A percentile compares a stretch with the other conserved stretches of the same genome.
Evolutionary conservation across 805 yeast species (phyloP).

Genomic region (Ogataea trehalophila): DNA sequence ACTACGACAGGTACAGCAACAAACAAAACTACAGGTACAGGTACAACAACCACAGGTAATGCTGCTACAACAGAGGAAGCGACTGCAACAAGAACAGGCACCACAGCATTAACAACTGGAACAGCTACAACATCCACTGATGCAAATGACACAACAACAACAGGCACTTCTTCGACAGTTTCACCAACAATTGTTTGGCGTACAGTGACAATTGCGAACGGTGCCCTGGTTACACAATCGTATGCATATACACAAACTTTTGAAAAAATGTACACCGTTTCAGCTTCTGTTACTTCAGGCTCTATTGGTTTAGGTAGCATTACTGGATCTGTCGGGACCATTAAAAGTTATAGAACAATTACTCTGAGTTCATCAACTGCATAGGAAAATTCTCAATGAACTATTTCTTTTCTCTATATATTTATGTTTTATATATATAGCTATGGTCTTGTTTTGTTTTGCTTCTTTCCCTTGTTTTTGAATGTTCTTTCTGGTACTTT

Average conservation of each 20-base stretch:
- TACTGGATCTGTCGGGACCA: constrained; percentile 61
- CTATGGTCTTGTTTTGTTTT: neutral
- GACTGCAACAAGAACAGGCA: neutral
- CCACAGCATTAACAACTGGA: neutral
- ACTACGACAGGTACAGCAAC: constrained; percentile 6
- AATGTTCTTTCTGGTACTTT: neutral
- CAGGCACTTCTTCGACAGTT: neutral
- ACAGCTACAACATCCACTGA: constrained; percentile 1
- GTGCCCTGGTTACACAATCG: constrained; percentile 45
- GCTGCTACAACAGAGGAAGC: constrained; percentile 3
- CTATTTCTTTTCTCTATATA: too few relatives aligned
- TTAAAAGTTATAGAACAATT: constrained; percentile 37
- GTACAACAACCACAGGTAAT: constrained; percentile 1
- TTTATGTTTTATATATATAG: too few relatives aligned
- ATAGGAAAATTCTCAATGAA: neutral
- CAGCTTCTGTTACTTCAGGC: constrained; percentile 53
- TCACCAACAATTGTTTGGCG: constrained; percentile 13
- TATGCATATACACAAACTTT: constrained; percentile 51
- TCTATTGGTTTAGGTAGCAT: constrained; percentile 72
- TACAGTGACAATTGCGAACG: constrained; percentile 35
- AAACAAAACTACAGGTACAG: too few relatives aligned
- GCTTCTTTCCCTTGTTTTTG: neutral
- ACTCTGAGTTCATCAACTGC: constrained; percentile 30
- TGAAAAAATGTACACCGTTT: constrained; percentile 35
- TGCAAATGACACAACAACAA: neutral